Evolutionary conservation across 2,329 filamentous ascomycete species (phyloP), one percentile per base, ranked within the genome.

Genomic region (Xenoacremonium recifei): DNA sequence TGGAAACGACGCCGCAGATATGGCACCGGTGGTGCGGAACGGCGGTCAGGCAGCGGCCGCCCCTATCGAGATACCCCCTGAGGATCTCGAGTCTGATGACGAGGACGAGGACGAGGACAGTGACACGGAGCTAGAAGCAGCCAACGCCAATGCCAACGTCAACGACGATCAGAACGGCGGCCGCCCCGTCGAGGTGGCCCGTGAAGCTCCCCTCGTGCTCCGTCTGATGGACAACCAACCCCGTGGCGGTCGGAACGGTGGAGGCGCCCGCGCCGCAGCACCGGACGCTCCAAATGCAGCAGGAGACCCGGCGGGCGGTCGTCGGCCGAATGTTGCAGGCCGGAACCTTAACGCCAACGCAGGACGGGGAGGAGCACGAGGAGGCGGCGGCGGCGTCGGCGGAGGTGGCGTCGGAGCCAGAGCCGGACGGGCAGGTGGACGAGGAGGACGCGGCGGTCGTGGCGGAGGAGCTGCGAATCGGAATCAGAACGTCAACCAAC

Each of bases 181-280:
- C n/a, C 57, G 53, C 37, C 61, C 61, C 38, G 66, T 72, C 35
- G 68, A 59, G 15, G 69, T 80, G n/a, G 77, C 73, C 31, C 72
- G 73, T 3, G 77, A 81, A 54, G 77, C 73, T 2, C 77, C 77
- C 4, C 68, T 80, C 10, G 76, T 81, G 11, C 70, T 81, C 21
- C 70, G 77, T 21, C 73, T 81, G 20, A 70, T 72, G 29, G 67
- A 69, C 27, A 63, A 65, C 36, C 63, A 63, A 39, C 58, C 54
- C 25, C 60, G 49, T 39, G 56, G 51, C 19, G 59, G 52, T 18
- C 60, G 55, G 18, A 42, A 45, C 33, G 42, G 39, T 25, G 51
- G n/a, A n/a, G n/a, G n/a, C n/a, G n/a, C 53, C 23, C 51, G 49
- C 21, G 49, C 55, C 20, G 49, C 58, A 15, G 59, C 59, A 34